A percentile compares a stretch with the other conserved stretches of the same genome.
Conservation (phyloP, 306 rosid species). For the Acacia acuminata region DNA sequence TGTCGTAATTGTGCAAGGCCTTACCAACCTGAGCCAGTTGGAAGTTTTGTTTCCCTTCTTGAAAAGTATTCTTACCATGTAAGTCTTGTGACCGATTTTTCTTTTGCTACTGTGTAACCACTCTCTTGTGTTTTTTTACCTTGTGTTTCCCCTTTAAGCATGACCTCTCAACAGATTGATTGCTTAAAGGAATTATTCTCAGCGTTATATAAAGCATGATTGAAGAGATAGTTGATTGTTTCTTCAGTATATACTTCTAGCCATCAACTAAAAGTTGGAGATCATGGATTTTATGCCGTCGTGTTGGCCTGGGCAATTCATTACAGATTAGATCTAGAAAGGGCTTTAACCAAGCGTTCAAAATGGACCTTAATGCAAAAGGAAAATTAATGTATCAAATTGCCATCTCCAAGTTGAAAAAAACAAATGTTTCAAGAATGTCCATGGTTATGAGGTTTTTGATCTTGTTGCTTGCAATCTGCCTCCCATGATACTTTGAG, state of each 20-base stretch:
- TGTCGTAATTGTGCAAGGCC: constrained; percentile 75
- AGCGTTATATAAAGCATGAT: background rate
- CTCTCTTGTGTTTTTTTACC: constrained; percentile 11
- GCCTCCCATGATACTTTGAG: background rate
- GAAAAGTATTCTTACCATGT: constrained; percentile 73
- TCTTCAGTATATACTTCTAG: constrained; percentile 6
- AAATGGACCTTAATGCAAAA: background rate
- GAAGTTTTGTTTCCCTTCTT: constrained; percentile 86
- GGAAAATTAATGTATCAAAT: background rate
- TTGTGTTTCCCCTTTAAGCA: constrained; percentile 13
- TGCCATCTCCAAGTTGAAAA: constrained; percentile 1
- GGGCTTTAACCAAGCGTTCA: background rate
- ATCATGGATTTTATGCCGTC: constrained; percentile 13
- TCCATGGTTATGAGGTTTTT: background rate
- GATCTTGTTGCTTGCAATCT: constrained; percentile 13
- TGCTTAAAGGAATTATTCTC: background rate
- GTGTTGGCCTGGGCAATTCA: background rate
- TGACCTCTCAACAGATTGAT: background rate
- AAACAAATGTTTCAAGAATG: constrained; percentile 13
- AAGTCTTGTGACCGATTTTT: constrained; percentile 43
- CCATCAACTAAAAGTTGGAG: constrained; percentile 13
- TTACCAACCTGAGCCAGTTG: constrained; percentile 79
- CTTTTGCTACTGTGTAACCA: background rate
- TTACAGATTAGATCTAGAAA: constrained; percentile 13
- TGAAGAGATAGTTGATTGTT: background rate